phyloP scores from a whole-genome alignment of 164 flowering plant genomes.

The Macadamia integrifolia region DNA sequence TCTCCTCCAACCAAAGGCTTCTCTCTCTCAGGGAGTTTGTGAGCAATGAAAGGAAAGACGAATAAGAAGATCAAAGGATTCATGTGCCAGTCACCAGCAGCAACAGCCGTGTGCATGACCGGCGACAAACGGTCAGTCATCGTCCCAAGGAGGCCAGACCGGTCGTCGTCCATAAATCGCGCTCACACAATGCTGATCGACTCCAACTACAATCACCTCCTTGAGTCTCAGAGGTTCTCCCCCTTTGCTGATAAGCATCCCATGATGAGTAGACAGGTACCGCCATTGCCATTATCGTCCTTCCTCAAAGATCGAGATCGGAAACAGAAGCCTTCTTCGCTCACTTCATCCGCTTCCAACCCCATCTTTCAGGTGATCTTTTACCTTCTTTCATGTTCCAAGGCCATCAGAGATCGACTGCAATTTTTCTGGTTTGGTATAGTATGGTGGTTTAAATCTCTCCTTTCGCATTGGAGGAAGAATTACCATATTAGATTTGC shows the following conservation, averaged over 20 bases:
- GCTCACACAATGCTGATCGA: constrained; percentile 17
- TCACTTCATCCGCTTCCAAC: background rate
- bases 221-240: constrained; percentile 19
- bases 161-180: constrained; percentile 16
- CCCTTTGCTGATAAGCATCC: background rate
- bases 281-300: background rate
- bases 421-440: too few species aligned
- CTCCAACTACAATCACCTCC: constrained; percentile 35
- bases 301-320: constrained; percentile 2
- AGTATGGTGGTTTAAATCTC: too few species aligned
- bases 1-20: too few species aligned
- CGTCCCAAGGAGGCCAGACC: constrained; percentile 34
- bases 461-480: too few species aligned
- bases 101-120: constrained; percentile 52
- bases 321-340: background rate
- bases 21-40: background rate
- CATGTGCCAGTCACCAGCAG: constrained; percentile 57
- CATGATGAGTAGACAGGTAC: background rate
- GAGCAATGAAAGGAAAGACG: constrained; percentile 25
- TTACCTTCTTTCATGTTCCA: too few species aligned
- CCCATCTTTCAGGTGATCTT: background rate
- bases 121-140: constrained; percentile 43
- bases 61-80: constrained; percentile 44
- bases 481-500: too few species aligned
- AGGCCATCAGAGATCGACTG: too few species aligned